Conservation (phyloP, 169 alveolate species). For the Neospora caninum region DNA sequence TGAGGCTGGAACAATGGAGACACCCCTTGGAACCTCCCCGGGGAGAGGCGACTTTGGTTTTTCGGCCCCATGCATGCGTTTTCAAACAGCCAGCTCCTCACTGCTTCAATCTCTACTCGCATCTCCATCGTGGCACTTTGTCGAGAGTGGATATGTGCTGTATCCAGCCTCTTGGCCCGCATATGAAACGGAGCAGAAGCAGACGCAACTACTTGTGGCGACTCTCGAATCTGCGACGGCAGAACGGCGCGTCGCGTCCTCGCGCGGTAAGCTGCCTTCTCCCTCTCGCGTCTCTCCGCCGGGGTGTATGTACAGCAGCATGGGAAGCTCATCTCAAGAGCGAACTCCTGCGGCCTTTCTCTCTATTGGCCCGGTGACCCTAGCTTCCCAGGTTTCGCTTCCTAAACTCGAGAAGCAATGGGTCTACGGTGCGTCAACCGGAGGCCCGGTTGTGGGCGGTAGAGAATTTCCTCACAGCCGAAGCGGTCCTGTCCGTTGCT, state of each 20-base stretch:
- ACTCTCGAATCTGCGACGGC: not conserved
- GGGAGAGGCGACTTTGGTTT: not conserved
- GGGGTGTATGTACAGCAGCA: no score
- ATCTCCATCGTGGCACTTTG: not conserved
- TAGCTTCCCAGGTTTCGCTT: not conserved
- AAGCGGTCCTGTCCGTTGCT: no score
- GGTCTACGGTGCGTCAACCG: no score
- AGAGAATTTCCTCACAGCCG: no score
- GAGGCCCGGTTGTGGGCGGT: no score
- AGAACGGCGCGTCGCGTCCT: not conserved
- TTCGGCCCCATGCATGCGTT: not conserved
- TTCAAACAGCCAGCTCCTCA: not conserved
- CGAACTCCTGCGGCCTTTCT: not conserved
- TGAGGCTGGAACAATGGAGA: no score
- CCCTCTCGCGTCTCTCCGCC: no score
- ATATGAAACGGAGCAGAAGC: not conserved
- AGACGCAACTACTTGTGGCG: not conserved
- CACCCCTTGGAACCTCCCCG: not conserved
- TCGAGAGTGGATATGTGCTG: not conserved
- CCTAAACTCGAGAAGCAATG: not conserved
- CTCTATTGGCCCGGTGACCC: not conserved
- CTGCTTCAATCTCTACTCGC: not conserved
- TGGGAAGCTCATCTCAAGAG: no score
- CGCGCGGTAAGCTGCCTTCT: no score
- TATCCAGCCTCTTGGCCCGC: not conserved